Evolutionary conservation across 2,329 filamentous ascomycete species (phyloP).

Genomic region (Trichoderma pleuroti): DNA sequence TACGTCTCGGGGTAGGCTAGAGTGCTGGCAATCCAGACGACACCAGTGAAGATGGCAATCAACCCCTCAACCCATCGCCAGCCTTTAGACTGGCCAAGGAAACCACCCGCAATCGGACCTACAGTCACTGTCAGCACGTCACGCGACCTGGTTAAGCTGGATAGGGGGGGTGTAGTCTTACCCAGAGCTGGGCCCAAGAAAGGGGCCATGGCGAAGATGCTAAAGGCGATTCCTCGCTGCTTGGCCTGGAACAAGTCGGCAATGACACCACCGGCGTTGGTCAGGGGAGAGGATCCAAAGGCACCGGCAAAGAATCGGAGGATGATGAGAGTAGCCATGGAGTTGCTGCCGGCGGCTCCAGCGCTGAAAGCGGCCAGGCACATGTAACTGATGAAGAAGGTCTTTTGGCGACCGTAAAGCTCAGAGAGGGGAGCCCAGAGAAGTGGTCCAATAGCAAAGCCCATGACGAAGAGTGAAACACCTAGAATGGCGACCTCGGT

Average conservation of each 20-base stretch:
- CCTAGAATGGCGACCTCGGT: conserved; percentile 56
- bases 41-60: conserved; percentile 58
- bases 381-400: conserved; percentile 58
- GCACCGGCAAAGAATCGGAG: conserved; percentile 65
- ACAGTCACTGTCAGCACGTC: background rate
- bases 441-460: conserved; percentile 59
- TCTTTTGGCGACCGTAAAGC: conserved; percentile 56
- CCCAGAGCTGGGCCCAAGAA: conserved; percentile 60
- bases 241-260: conserved; percentile 58
- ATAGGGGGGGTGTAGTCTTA: conserved; percentile 19
- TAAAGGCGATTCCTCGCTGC: conserved; percentile 55
- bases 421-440: conserved; percentile 66
- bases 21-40: conserved; percentile 52
- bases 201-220: conserved; percentile 59
- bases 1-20: conserved; percentile 59
- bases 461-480: conserved; percentile 61
- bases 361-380: conserved; percentile 60
- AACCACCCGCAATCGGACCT: conserved; percentile 61
- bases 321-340: conserved; percentile 59
- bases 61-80: conserved; percentile 66
- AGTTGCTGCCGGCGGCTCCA: conserved; percentile 53
- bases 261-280: conserved; percentile 60
- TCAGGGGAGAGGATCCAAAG: conserved; percentile 60
- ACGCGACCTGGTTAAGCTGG: background rate
- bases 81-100: conserved; percentile 55